Evolutionary conservation across 495 filamentous ascomycete species (phyloP), one percentile per base, ranked within the genome.

Genomic region (Daldinia concentrica): DNA sequence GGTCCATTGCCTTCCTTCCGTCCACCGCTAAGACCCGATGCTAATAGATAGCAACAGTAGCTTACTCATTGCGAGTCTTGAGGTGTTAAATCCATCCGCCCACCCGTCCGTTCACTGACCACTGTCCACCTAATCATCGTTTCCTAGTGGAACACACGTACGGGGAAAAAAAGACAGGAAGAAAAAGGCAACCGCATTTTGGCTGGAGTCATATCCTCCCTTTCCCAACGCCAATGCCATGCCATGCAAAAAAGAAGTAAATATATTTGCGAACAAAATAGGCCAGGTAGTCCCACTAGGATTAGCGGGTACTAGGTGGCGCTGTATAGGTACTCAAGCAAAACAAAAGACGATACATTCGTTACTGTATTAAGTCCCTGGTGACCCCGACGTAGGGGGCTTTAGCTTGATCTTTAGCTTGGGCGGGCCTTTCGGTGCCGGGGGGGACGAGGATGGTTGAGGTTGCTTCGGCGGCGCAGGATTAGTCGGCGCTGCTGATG

Each of bases 341-440:
- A 43, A 15, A 34, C 17, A 22, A 57, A 34, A 12, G 11, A 14
- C 26, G 12, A 52, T 29, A 17, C 8, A 24, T 24, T 48, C 19
- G 6, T 24, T 22, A 48, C 19, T 12, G 43, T 24, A 30, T 30
- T 12, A 54, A 8, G 50, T 30, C 27, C 27, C 27, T n/a, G 54
- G 30, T 8, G 60, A 71, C 29, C 64, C 64, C 8, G 64, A 17
- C 24, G 68, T 57, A 7, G 74, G 36, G 6, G 74, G 50, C 66
- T 79, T 81, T 32, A 83, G 17, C 70, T 82, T 83, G 17, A 83
- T 77, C 62, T 81, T 82, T 43, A 83, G 60, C 36, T 79, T 80
- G 22, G 75, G 62, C 0, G 64, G 58, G 1, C 37, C 67, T 39
- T 78, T 66, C 24, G 76, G 26, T 7, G 68, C 41, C 11, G 73